Base-by-base conservation (phyloP, 2,329 filamentous ascomycete species). In the Aspergillus sp. region DNA sequence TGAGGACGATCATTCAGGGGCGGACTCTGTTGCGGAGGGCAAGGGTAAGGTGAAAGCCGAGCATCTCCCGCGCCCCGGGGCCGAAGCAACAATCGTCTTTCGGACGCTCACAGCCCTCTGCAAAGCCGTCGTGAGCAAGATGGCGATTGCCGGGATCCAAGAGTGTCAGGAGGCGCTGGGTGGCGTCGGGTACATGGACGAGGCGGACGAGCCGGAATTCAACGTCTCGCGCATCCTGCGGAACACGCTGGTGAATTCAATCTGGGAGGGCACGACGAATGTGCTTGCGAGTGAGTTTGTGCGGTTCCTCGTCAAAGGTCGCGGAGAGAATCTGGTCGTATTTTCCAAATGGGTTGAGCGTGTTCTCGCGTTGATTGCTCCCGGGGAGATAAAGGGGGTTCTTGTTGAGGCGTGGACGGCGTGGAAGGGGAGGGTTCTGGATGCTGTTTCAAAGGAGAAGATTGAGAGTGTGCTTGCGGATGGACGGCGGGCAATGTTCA, bases 241-340 rank as follows among this genome's bases (percentile, higher is more conserved):
- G 7, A 89, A 92, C 67, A 85, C 83, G 1, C 77, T 81, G 7
- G 81, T 83, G 1, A 77, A 80, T 53, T 74, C 75, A 1, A 89
- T 92, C 53, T 91, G 88, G 87, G 89, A 91, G 73, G 88, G 89
- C 1, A 92, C 90, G 0, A 91, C 89, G 0, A 89, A 91, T 68
- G 87, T 92, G 6, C 80, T 92, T 59, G 85, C 86, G 41, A 61
- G 59, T 31, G 59, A 61, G 48, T 54, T 56, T 47, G 59, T 61
- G 41, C 28, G 59, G 22, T 49, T 57, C 15, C 43, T 61, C 7
- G 19, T 59, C 1, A 47, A 22, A 13, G 38, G 7, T 2, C 30
- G 28, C 22, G 54, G 47, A 15, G 6, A 49, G 17, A 57, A 53
- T 45, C 17, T 61, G 15, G 30, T 3, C 7, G 59, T 61, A 2